Conservation (phyloP, 352 stramenopile genomes). For the Phytophthora podocarpi region DNA sequence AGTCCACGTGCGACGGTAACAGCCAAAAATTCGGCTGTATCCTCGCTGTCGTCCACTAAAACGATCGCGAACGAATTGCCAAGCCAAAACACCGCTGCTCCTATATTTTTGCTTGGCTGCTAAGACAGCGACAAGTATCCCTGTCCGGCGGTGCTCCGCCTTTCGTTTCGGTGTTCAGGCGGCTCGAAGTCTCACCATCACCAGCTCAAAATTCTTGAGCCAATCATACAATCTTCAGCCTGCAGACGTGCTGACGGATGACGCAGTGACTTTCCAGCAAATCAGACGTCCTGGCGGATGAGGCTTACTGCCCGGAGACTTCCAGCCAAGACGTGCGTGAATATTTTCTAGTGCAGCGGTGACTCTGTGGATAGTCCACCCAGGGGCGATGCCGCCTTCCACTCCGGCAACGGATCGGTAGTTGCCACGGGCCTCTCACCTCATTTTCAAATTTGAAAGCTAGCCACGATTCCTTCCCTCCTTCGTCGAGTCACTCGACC, state of each 20-base stretch:
- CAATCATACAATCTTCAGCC: conserved; percentile 12
- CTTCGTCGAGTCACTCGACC: conserved; percentile 21
- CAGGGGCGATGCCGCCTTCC: neutral
- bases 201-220: conserved; percentile 11
- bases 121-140: neutral
- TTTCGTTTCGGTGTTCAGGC: conserved; percentile 8
- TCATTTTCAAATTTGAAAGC: conserved; percentile 37
- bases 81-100: neutral
- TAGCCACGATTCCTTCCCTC: conserved; percentile 25
- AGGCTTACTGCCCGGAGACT: conserved; percentile 18
- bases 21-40: conserved; percentile 9
- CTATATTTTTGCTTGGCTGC: neutral
- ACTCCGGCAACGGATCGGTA: neutral
- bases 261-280: no score
- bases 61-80: neutral
- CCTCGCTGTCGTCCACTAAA: conserved; percentile 17
- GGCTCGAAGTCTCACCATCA: conserved; percentile 10
- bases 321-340: conserved; percentile 7
- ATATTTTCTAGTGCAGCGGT: conserved; percentile 23
- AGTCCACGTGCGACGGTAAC: neutral
- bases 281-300: conserved; percentile 17
- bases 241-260: no score
- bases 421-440: neutral
- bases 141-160: conserved; percentile 3
- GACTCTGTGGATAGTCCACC: no score